These are phyloP conservation scores for Protomyces gravidus DNA, from an alignment of 1,139 yeast genomes.

Conservation along the genomic window DNA sequence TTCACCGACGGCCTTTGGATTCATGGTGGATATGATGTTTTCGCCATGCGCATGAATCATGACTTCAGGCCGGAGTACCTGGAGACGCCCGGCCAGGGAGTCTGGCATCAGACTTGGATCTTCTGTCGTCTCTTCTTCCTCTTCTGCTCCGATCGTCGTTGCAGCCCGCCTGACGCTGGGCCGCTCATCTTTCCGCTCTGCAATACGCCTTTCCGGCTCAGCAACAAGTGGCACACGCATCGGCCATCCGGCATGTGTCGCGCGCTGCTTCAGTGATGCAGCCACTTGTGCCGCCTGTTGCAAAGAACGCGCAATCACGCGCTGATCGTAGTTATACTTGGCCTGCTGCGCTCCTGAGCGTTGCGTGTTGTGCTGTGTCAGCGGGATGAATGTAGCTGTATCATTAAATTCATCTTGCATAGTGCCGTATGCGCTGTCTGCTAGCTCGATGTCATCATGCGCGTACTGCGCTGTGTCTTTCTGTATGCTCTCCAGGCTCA, in stretches of 20 bases:
- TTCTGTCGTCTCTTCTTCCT: not conserved
- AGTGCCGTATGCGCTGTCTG: not conserved
- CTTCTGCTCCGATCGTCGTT: not conserved
- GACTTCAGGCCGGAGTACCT: constrained; percentile 20
- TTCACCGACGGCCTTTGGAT: constrained; percentile 21
- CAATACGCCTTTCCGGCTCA: not conserved
- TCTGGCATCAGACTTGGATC: constrained; percentile 1
- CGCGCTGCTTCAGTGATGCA: constrained; percentile 3
- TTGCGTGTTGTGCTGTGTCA: not conserved
- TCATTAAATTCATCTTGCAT: not conserved
- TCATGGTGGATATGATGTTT: constrained; percentile 24
- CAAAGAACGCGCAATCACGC: constrained; percentile 15
- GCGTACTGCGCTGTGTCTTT: not conserved
- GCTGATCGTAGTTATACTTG: constrained; percentile 14
- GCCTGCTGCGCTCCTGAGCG: not conserved
- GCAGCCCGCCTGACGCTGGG: constrained; percentile 8
- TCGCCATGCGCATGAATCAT: constrained; percentile 24
- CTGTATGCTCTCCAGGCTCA: not conserved
- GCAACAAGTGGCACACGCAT: constrained; percentile 15
- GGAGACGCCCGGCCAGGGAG: constrained; percentile 3
- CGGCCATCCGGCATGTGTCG: constrained; percentile 24
- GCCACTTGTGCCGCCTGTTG: constrained; percentile 17
- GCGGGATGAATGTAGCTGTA: not conserved
- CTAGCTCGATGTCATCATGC: not conserved
- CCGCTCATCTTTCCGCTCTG: constrained; percentile 6